These are phyloP conservation scores for Alternaria longipes DNA, from an alignment of 2,329 filamentous ascomycete genomes.

Conservation along the genomic window DNA sequence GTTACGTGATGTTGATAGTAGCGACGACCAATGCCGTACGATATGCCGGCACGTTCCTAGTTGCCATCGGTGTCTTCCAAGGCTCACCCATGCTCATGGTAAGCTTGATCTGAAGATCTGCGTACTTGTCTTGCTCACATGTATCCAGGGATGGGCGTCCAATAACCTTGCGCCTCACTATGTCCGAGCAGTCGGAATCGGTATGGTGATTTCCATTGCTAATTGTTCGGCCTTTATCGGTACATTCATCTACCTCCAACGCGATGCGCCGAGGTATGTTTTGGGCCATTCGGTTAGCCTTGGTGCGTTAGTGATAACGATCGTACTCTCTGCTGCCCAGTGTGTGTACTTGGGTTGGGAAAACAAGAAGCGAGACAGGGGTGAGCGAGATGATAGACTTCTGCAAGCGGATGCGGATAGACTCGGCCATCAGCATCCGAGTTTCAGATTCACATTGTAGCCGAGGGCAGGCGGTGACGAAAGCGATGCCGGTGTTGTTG, in stretches of 20 bases:
- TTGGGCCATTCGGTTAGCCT: slow-evolving; percentile 38
- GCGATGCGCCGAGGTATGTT: slow-evolving; percentile 49
- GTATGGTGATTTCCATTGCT: slow-evolving; percentile 58
- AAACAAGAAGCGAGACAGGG: slow-evolving; percentile 36
- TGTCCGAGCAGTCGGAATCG: slow-evolving; percentile 63
- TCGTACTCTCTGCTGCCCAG: slow-evolving; percentile 31
- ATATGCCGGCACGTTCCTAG: slow-evolving; percentile 54
- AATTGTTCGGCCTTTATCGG: slow-evolving; percentile 62
- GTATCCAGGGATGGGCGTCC: slow-evolving; percentile 50
- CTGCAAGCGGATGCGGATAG: slow-evolving; percentile 31
- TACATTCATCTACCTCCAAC: slow-evolving; percentile 60
- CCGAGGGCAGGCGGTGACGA: neutral
- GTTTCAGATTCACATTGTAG: slow-evolving; percentile 41
- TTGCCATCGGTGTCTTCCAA: slow-evolving; percentile 56
- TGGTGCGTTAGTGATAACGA: slow-evolving; percentile 35
- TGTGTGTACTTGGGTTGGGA: slow-evolving; percentile 41
- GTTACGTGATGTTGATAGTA: slow-evolving; percentile 64
- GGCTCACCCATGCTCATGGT: slow-evolving; percentile 49
- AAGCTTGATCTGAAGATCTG: neutral
- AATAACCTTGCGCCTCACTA: slow-evolving; percentile 63
- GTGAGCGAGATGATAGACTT: slow-evolving; percentile 35
- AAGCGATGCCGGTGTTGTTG: neutral
- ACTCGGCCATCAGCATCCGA: slow-evolving; percentile 43
- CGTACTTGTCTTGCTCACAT: neutral
- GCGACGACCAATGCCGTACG: slow-evolving; percentile 42